Evolutionary conservation across 2,329 filamentous ascomycete species (phyloP), one percentile per base, ranked within the genome.

Genomic region (Lachnellula hyalina): DNA sequence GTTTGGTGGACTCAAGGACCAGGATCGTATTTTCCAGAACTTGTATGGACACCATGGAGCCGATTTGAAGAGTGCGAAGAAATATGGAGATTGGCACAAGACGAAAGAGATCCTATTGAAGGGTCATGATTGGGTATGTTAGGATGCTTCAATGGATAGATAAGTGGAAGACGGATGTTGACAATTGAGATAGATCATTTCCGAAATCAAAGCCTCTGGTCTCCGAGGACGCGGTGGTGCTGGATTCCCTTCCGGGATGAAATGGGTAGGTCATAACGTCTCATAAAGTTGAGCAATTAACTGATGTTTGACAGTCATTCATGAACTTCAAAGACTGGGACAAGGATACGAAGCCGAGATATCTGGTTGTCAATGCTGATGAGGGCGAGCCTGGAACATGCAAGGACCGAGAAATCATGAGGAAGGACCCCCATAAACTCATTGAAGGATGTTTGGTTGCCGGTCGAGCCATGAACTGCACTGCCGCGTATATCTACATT

Each of bases 281-380:
- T 25, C 11, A 47, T 32, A 23, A 41, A 36, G 25, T 38, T 34
- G 15, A 21, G 11, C 17, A n/a, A 56, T 47, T 21, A 21, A 50
- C 58, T 68, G 49, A 61, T 56, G 60, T 47, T 58, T 19, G 34
- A 42, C 69, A 96, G 91, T 96, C 92, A 49, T 99, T 99, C 76
- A 99, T 99, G 94, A 99, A 99, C 81, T 92, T 93, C 81, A 96
- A 96, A 77, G 94, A 91, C 68, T 99, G 94, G 94, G 93, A 99
- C 69, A 96, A 99, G 77, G 94, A 97, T 73, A 87, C 75, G 67
- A 96, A 96, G 76, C 94, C 94, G 63, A 86, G 94, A 69, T 99
- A 99, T 71, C 80, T 99, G 53, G 93, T 99, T 59, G 90, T 99
- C 77, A 99, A 99, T 70, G 94, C 94, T 64, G 94, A 99, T 73